Conservation (phyloP, 306 rosid genomes). For the Quillaja saponaria region DNA sequence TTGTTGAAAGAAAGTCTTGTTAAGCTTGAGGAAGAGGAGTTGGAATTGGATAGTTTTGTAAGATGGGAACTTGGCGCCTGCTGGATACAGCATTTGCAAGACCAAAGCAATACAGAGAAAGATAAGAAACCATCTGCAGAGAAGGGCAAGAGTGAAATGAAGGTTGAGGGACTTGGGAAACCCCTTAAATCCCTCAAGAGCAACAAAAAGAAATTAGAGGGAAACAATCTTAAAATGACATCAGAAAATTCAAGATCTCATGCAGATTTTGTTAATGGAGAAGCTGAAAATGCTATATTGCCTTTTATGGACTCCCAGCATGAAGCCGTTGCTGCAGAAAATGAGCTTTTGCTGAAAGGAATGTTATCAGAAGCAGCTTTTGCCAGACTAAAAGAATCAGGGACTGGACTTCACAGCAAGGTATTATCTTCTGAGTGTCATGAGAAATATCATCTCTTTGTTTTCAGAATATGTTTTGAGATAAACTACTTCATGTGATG, state of each 20-base stretch:
- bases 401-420: conserved; percentile 95
- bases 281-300: conserved; percentile 49
- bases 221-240: conserved; percentile 46
- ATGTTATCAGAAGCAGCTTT: conserved; percentile 74
- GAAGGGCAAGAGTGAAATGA: conserved; percentile 80
- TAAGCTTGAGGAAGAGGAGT: conserved; percentile 77
- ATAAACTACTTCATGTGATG: conserved; percentile 33
- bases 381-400: conserved; percentile 81
- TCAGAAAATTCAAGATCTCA: conserved; percentile 46
- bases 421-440: conserved; percentile 45
- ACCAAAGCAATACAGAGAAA: conserved; percentile 79
- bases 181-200: conserved; percentile 87
- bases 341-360: conserved; percentile 66
- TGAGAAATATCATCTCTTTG: conserved; percentile 9
- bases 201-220: conserved; percentile 67
- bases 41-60: conserved; percentile 53
- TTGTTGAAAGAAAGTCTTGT: conserved; percentile 68
- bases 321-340: conserved; percentile 63
- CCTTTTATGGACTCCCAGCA: conserved; percentile 47
- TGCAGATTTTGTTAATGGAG: conserved; percentile 43
- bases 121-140: conserved; percentile 73
- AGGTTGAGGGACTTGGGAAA: conserved; percentile 96
- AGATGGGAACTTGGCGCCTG: conserved; percentile 99
- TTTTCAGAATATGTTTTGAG: conserved; percentile 32
- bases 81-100: conserved; percentile 99